Evolutionary conservation across 306 rosid genomes (phyloP).

Genomic region (Cicer judaicum): DNA sequence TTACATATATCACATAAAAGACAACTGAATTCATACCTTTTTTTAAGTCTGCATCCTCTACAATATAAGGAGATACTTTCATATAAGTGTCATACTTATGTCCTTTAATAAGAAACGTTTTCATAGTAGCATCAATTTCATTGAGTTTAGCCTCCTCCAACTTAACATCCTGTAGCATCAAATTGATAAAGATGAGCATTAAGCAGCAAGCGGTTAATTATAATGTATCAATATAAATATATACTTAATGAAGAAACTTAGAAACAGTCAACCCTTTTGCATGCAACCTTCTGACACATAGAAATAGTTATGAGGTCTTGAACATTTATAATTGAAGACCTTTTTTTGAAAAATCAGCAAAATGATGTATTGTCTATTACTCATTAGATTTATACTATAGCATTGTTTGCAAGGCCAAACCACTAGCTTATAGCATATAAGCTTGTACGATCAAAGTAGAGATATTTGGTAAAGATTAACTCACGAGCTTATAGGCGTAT

Average conservation of each 20-base stretch:
- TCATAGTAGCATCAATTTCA: slow-evolving; percentile 32
- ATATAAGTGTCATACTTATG: slow-evolving; percentile 45
- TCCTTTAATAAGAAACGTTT: slow-evolving; percentile 36
- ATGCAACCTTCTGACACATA: background rate
- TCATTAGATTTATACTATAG: no score
- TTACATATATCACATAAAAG: background rate
- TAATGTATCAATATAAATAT: background rate
- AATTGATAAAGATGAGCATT: background rate
- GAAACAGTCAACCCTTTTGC: background rate
- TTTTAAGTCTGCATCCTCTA: slow-evolving; percentile 51
- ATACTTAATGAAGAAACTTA: background rate
- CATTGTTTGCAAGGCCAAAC: no score
- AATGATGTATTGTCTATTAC: no score
- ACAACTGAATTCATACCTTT: slow-evolving; percentile 46
- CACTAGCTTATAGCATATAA: no score
- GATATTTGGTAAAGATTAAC: no score
- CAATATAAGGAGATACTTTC: slow-evolving; percentile 61
- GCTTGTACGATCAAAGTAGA: no score
- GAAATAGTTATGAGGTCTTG: slow-evolving; percentile 1
- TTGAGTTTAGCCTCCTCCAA: slow-evolving; percentile 47
- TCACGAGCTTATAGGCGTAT: background rate
- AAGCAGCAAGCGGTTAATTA: background rate
- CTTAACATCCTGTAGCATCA: slow-evolving; percentile 51
- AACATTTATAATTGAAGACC: background rate
- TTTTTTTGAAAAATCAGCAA: background rate